Base-by-base conservation (phyloP, 1,284 basidiomycete species). In the Leccinum variabile region DNA sequence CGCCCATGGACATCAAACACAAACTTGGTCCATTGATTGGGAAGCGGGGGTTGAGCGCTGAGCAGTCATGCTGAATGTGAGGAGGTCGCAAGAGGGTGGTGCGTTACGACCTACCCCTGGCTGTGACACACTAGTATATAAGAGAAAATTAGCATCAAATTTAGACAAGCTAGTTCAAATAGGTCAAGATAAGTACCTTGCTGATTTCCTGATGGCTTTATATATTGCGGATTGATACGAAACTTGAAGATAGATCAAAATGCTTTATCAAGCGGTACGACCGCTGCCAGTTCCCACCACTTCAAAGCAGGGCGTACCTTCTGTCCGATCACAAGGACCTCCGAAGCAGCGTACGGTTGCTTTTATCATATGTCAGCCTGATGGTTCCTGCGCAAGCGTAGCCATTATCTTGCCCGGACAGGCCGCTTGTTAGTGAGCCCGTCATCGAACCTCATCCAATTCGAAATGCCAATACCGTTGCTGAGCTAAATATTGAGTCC, bases 401-500 rank as follows among this genome's bases (percentile, higher is more conserved):
- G 28, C 28, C 28, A 28, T 28, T 28, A 28, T 28, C 28, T 28
- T 28, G 3, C 28, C 28, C 28, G 28, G 28, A 28, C 28, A 28
- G 28, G 28, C 28, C 28, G 28, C 28, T 28, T 28, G 28, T 28
- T 28, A 28, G 28, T 28, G 28, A 54, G 86, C 76, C 70, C 89
- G 87, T 57, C 79, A 80, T 32, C 84, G 83, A 57, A 85, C 82
- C 5, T 82, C 79, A 63, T 91, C 89, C 10, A 90, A 73, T 66
- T 92, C 90, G 7, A 79, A 79, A 63, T 88, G 85, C 32, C 83
- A 76, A 7, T 83, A 82, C n/a, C 85, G 82, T 70, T 91, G 88
- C 70, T 90, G 88, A 16, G 86, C 81, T 44, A 88, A 72, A 88
- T 91, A 67, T 49, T 60, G 55, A 22, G 13, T 49, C 39, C 39